Evolutionary conservation across 805 yeast genomes (phyloP), one percentile per base, ranked within the genome.

Genomic region (Ogataea nitratoaversa): DNA sequence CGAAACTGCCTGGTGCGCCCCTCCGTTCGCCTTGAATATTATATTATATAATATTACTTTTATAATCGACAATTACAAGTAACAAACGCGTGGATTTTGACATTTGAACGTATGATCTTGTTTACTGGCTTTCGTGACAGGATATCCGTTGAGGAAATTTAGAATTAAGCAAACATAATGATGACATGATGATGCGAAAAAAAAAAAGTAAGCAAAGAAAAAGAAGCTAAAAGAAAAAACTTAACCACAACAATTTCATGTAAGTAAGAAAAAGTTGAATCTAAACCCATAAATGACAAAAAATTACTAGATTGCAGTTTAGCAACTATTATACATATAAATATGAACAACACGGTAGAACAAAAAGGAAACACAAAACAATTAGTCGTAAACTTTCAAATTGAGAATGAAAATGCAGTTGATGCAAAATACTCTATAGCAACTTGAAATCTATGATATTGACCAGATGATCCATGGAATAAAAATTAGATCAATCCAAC

Each of bases 321-420:
- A 34, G 42, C 35, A 42, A 37, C 42, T 43, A 43, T 37, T 43
- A 40, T 43, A 40, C 44, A 42, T 32, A 33, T 36, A 23, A 20
- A 23, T 16, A n/a, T 14, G 18, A 33, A 34, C 17, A 34, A 39
- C 39, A 42, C 30, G 34, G 27, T 18, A 37, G 19, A 36, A 27
- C 17, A 28, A 42, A 33, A 36, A 35, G 38, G 33, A 34, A 41
- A 30, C 30, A 17, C 18, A 14, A 29, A 11, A 16, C 11, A 29
- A 14, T 9, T 11, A 16, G 33, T 22, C 29, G 28, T 25, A 28
- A 37, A 13, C 22, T 28, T 19, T 30, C 16, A 16, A 24, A 18
- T 17, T 19, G 24, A 27, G 18, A 32, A 38, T 36, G 17, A 29
- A 34, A 33, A 57, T 52, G 63, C 63, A 59, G 63, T 59, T 59